Conservation (phyloP, 164 flowering plant genomes). For the Magnolia sinica region DNA sequence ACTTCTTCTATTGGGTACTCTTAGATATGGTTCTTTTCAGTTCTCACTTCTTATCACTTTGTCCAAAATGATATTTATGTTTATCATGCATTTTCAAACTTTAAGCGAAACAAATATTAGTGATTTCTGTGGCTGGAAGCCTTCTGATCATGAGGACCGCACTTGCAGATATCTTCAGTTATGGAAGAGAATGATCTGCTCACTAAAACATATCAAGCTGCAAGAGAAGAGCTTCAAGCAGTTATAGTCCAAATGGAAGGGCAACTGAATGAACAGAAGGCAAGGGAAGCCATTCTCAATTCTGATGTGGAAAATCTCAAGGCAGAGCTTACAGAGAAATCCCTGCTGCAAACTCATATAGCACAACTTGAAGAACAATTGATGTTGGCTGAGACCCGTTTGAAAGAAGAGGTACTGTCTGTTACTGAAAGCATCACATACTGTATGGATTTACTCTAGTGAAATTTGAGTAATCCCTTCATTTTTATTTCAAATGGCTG, state of each 20-base stretch:
- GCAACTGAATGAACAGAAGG: constrained; percentile 47
- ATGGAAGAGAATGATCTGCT: constrained; percentile 72
- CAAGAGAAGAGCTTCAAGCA: constrained; percentile 62
- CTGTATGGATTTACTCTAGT: neutral
- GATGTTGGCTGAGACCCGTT: constrained; percentile 37
- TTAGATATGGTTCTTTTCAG: neutral
- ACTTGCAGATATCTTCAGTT: constrained; percentile 61
- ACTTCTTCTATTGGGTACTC: neutral
- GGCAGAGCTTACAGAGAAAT: constrained; percentile 53
- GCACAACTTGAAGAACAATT: constrained; percentile 59
- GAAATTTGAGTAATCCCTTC: neutral
- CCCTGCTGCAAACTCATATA: constrained; percentile 39
- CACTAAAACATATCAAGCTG: constrained; percentile 47
- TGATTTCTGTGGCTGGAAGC: neutral
- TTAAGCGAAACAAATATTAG: neutral
- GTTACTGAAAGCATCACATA: neutral
- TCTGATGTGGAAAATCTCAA: constrained; percentile 52
- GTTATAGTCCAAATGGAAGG: constrained; percentile 52
- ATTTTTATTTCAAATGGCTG: constrained; percentile 1
- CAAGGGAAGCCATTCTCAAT: constrained; percentile 38
- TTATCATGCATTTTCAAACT: neutral
- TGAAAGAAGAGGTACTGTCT: constrained; percentile 56
- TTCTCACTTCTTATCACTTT: too few relatives aligned
- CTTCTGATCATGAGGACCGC: constrained; percentile 1
- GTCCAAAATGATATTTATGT: too few relatives aligned